Evolutionary conservation across 306 rosid genomes (phyloP).

Genomic region (Mimosa bimucronata): DNA sequence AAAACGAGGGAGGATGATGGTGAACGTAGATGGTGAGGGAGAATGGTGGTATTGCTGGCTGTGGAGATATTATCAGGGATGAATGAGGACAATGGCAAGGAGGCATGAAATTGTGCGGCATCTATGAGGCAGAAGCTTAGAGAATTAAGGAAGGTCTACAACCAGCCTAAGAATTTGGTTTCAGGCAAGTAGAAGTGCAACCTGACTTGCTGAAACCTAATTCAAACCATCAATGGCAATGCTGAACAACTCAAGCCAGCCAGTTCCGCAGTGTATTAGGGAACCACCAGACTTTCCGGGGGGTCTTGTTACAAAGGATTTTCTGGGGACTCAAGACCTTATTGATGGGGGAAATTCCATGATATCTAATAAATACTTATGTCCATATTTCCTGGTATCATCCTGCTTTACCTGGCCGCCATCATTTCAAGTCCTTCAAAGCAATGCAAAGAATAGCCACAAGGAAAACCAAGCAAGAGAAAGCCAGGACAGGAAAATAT

Average conservation of each 20-base stretch:
- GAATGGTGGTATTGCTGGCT: not conserved
- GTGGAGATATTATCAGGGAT: not conserved
- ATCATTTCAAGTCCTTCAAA: slow-evolving; percentile 57
- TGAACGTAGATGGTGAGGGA: not conserved
- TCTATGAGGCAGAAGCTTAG: not conserved
- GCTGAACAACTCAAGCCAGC: not conserved
- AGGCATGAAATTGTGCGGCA: not conserved
- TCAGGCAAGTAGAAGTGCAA: not conserved
- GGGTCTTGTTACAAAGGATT: not conserved
- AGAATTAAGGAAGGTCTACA: not conserved
- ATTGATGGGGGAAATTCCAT: slow-evolving; percentile 9
- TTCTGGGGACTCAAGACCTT: not conserved
- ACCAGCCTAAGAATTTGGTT: not conserved
- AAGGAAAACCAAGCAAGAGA: slow-evolving; percentile 64
- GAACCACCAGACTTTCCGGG: not conserved
- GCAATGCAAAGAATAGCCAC: slow-evolving; percentile 48
- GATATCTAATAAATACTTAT: slow-evolving; percentile 39
- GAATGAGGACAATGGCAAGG: not conserved
- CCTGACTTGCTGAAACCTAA: not conserved
- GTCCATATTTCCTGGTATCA: slow-evolving; percentile 43
- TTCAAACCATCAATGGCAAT: not conserved
- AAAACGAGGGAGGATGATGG: no score
- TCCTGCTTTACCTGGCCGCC: slow-evolving; percentile 60
- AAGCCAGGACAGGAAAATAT: slow-evolving; percentile 63
- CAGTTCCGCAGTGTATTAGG: not conserved